phyloP scores from a whole-genome alignment of 2,329 filamentous ascomycete genomes.

The Botryotinia globosa region DNA sequence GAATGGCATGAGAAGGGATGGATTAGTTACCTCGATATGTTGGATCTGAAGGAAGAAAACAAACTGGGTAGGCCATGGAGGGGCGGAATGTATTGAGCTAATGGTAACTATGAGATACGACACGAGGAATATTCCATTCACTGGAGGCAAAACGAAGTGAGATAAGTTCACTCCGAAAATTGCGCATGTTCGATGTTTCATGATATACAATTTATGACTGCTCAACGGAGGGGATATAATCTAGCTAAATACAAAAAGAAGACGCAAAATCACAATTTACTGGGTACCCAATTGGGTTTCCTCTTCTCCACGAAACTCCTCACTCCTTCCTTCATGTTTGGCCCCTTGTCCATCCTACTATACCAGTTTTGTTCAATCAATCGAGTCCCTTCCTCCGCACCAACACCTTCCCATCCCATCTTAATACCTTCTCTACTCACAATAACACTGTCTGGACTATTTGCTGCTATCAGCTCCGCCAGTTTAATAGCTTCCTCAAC shows the following conservation, averaged over 20 bases:
- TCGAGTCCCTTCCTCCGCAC: slow-evolving; percentile 58
- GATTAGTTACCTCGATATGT: slow-evolving; percentile 34
- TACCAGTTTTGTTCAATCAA: slow-evolving; percentile 58
- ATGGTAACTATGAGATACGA: not conserved
- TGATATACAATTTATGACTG: not conserved
- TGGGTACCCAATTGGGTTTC: slow-evolving; percentile 63
- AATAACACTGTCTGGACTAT: slow-evolving; percentile 74
- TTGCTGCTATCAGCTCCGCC: slow-evolving; percentile 59
- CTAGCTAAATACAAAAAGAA: slow-evolving; percentile 11
- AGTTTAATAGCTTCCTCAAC: slow-evolving; percentile 58
- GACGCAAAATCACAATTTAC: slow-evolving; percentile 49
- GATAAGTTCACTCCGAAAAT: not conserved
- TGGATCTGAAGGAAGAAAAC: slow-evolving; percentile 22
- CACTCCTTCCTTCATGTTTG: slow-evolving; percentile 74
- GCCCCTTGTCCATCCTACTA: slow-evolving; percentile 57
- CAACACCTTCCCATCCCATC: slow-evolving; percentile 67
- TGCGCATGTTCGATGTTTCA: not conserved
- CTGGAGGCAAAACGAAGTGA: not conserved
- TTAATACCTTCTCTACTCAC: slow-evolving; percentile 70
- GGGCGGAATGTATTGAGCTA: slow-evolving; percentile 33
- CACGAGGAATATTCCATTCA: not conserved
- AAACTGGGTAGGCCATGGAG: slow-evolving; percentile 28
- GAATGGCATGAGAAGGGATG: slow-evolving; percentile 41
- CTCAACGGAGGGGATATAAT: slow-evolving; percentile 4
- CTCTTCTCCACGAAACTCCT: slow-evolving; percentile 75